Evolutionary conservation across 1,139 yeast genomes (phyloP), one percentile per base, ranked within the genome.

Genomic region (Pichia sp.): DNA sequence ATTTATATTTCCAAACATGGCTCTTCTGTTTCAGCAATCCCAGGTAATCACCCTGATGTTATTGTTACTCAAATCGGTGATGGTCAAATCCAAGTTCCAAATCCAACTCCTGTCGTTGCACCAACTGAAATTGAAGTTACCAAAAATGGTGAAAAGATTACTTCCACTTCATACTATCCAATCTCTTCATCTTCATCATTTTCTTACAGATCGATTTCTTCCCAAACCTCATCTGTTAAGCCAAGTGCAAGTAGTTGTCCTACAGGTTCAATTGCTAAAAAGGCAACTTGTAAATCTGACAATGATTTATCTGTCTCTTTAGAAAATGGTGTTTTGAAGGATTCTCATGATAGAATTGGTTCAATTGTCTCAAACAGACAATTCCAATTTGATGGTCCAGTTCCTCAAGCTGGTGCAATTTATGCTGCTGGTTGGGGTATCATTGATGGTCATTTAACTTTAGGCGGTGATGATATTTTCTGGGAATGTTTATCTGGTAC

Each of bases 341-440:
- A 85, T 67, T 68, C 78, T 48, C 63, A 73, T 55, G 87, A 87
- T 53, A 83, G 93, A 80, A 73, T 84, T 59, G 91, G 91, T 67
- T 80, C 89, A 55, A 84, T 85, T 70, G 93, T 85, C 63, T 83
- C 91, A 56, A 84, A 84, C 83, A 80, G 85, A 75, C 93, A 85
- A 75, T 84, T 85, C 84, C 93, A 85, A 75, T 85, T 85, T 65
- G 93, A 85, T 67, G 93, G 93, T 69, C 95, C 93, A 62, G 87
- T 90, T 73, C 93, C 93, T 65, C 95, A 86, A 77, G 90, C 91
- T 54, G 95, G 93, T 70, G 77, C 90, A 62, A 83, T 86, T 70
- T 85, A 82, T 73, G 93, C 95, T 67, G 86, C 81, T 56, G 95
- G 95, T 62, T 87, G 93, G 95, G 74, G 85, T 53, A 73, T 84